These are phyloP conservation scores for Phytopythium helicoides DNA, from an alignment of 352 stramenopile genomes.

Conservation along the genomic window DNA sequence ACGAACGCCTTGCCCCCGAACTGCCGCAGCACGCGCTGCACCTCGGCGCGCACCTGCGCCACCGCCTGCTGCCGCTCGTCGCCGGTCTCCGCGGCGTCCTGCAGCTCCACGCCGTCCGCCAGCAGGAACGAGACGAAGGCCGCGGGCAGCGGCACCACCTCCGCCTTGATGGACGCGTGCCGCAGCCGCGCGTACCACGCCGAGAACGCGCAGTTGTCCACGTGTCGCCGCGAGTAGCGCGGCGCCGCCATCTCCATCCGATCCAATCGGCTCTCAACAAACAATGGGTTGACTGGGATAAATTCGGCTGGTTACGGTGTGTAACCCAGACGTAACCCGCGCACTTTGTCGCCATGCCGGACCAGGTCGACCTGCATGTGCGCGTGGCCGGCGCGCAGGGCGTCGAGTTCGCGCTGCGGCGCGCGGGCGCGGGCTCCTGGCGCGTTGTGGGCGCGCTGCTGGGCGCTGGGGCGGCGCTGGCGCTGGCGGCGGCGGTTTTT, in stretches of 20 bases:
- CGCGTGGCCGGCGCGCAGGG: constrained; percentile 41
- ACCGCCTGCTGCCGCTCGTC: constrained; percentile 23
- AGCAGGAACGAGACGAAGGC: constrained; percentile 65
- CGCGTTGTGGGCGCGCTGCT: background rate
- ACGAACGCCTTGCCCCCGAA: constrained; percentile 77
- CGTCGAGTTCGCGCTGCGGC: constrained; percentile 53
- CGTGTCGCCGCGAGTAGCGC: constrained; percentile 61
- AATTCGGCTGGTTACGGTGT: background rate
- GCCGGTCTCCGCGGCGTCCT: constrained; percentile 20
- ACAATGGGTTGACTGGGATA: background rate
- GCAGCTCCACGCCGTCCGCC: constrained; percentile 62
- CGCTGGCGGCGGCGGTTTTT: background rate
- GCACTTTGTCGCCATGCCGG: background rate
- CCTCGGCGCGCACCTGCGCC: constrained; percentile 39
- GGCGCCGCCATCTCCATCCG: constrained; percentile 12
- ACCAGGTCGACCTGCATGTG: constrained; percentile 47
- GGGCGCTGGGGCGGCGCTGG: background rate
- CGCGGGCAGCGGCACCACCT: constrained; percentile 43
- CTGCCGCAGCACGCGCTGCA: constrained; percentile 59
- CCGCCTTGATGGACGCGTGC: constrained; percentile 62
- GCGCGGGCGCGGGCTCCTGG: background rate
- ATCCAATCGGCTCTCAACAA: background rate
- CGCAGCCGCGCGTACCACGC: constrained; percentile 65
- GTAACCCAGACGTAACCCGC: background rate
- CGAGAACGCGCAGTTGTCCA: constrained; percentile 80